These are phyloP conservation scores for Capsicum pubescens DNA, from an alignment of 257 asterid species.

Conservation along the genomic window DNA sequence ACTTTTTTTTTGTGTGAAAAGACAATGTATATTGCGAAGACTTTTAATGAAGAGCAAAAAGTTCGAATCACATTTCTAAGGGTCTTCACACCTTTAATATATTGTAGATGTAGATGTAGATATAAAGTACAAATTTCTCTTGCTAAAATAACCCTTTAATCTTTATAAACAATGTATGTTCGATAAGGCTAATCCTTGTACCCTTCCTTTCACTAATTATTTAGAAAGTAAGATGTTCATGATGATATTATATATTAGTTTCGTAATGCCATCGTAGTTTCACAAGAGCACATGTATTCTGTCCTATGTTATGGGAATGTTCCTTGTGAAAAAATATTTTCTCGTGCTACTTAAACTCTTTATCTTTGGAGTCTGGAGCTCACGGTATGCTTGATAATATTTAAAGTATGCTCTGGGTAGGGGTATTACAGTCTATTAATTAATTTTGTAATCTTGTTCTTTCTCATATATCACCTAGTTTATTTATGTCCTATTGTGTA, in stretches of 20 bases:
- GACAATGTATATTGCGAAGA: too few species aligned
- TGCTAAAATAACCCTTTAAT: not conserved
- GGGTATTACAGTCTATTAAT: slow-evolving; percentile 14
- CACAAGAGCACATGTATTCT: too few species aligned
- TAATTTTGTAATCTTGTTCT: not conserved
- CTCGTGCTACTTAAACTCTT: not conserved
- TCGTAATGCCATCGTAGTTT: too few species aligned
- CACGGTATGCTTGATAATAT: not conserved
- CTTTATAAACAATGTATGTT: not conserved
- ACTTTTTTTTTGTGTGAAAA: too few species aligned
- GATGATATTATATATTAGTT: not conserved
- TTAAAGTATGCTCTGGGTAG: not conserved
- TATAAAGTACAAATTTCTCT: too few species aligned
- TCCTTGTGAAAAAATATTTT: not conserved
- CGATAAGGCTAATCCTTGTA: not conserved
- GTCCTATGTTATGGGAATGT: not conserved
- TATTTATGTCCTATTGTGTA: not conserved
- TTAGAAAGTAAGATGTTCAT: not conserved
- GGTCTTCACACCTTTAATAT: too few species aligned
- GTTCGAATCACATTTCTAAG: too few species aligned
- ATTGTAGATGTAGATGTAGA: too few species aligned
- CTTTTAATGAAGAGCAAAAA: too few species aligned
- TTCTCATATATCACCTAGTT: not conserved
- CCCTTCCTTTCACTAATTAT: not conserved
- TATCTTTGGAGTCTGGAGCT: not conserved